Base-by-base conservation (phyloP, 83 land plant genomes). In the Picea abies region DNA sequence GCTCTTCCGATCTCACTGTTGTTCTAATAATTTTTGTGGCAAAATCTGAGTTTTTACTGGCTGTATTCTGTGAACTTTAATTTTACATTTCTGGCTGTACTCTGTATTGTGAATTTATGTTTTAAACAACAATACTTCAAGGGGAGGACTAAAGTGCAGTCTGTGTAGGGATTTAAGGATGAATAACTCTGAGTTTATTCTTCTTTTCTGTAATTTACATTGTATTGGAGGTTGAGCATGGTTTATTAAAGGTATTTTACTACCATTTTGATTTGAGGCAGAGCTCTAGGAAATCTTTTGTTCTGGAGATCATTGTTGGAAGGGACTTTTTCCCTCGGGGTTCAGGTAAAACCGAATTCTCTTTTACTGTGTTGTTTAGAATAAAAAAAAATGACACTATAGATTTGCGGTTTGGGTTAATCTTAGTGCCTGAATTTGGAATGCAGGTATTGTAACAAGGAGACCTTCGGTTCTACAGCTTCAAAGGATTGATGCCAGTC, bases 201-300 rank as follows among this genome's bases (percentile, higher is more conserved):
- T 25, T 64, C 25, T 64, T 23, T 64, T 5, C 22, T 64, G 67
- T 64, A 22, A n/a, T 64, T 11, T 2, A 25, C 6, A 23, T 64
- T 64, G 10, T 64, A 22, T 64, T 25, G 8, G 29, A 63, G 29
- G 6, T 25, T 17, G 10, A 35, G 11, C 5, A 12, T 11, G 37
- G 39, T 41, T 11, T 19, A 9, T 76, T 76, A 17, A 15, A 19
- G 25, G 26, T 52, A 26, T 76, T 76, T 76, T 12, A 25, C 4
- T 39, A 8, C n/a, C n/a, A n/a, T n/a, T n/a, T n/a, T n/a, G n/a
- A n/a, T n/a, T n/a, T n/a, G n/a, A n/a, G n/a, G n/a, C 87, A 95
- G 98, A 95, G 98, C 84, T 95, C 98, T 41, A 94, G 98, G 15
- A 95, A 92, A 65, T 93, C 98, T 16, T 92, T 92, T 25, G 96